Conservation (phyloP, 495 filamentous ascomycete species). For the Neurospora tetraspora region DNA sequence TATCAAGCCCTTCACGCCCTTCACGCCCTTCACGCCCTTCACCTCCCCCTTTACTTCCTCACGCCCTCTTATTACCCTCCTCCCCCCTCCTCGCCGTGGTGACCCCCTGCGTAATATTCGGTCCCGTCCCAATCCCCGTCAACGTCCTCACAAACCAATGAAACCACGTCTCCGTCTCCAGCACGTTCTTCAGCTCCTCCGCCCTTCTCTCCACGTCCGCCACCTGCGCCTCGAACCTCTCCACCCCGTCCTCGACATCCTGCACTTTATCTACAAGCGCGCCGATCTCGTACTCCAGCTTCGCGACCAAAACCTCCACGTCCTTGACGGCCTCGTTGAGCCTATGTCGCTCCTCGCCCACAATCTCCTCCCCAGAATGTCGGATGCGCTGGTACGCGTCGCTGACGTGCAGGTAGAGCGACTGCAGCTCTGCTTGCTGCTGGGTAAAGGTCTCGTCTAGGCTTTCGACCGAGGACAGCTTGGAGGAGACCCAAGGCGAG, state of each 20-base stretch:
- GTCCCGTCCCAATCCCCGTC: slow-evolving; percentile 49
- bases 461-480: slow-evolving; percentile 50
- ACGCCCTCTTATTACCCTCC: not conserved
- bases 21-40: not conserved
- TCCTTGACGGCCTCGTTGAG: slow-evolving; percentile 70
- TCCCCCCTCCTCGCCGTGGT: not conserved
- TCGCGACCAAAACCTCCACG: slow-evolving; percentile 72
- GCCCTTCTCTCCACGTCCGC: slow-evolving; percentile 65
- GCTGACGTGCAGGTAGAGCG: slow-evolving; percentile 55
- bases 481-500: slow-evolving; percentile 55
- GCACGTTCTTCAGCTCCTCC: slow-evolving; percentile 55
- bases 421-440: slow-evolving; percentile 59
- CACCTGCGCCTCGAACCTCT: slow-evolving; percentile 74
- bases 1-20: not conserved
- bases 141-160: slow-evolving; percentile 49
- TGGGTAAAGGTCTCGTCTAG: slow-evolving; percentile 51
- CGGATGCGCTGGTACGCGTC: slow-evolving; percentile 55
- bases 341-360: slow-evolving; percentile 54
- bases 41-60: not conserved
- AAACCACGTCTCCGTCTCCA: slow-evolving; percentile 52
- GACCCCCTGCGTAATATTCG: slow-evolving; percentile 35
- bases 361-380: slow-evolving; percentile 53
- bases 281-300: slow-evolving; percentile 88
- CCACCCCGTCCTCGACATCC: slow-evolving; percentile 77
- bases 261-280: slow-evolving; percentile 71